Conservation (phyloP, 805 yeast species). For the Zygotorulaspora florentina region DNA sequence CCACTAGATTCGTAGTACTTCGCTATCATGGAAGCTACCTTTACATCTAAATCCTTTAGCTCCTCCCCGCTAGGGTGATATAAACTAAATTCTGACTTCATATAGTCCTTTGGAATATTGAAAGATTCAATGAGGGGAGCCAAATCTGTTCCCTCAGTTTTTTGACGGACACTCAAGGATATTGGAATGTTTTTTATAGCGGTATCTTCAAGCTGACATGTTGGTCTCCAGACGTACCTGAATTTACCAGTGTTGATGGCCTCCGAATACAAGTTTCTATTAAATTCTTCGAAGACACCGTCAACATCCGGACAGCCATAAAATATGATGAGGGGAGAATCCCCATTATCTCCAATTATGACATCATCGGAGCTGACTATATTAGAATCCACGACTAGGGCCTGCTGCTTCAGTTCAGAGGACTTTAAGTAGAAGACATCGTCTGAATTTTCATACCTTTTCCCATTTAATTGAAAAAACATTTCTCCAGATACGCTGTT, state of each 20-base stretch:
- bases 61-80: conserved; percentile 19
- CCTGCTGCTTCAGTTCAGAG: conserved; percentile 31
- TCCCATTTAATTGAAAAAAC: conserved; percentile 26
- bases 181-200: conserved; percentile 33
- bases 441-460: conserved; percentile 55
- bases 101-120: conserved; percentile 21
- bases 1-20: conserved; percentile 34
- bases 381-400: conserved; percentile 15
- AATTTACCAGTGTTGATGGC: conserved; percentile 56
- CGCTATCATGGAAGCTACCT: conserved; percentile 60
- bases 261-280: conserved; percentile 53
- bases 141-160: conserved; percentile 37
- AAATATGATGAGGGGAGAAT: conserved; percentile 54
- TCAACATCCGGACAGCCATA: conserved; percentile 61
- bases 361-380: conserved; percentile 51
- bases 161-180: conserved; percentile 25
- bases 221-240: conserved; percentile 71
- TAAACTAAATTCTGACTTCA: conserved; percentile 37
- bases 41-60: conserved; percentile 47
- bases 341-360: conserved; percentile 47
- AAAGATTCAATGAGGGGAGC: conserved; percentile 7
- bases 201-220: conserved; percentile 25
- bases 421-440: conserved; percentile 79
- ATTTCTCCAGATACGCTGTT: conserved; percentile 10
- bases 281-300: conserved; percentile 49